phyloP scores from a whole-genome alignment of 306 rosid species.

The Medicago arabica region DNA sequence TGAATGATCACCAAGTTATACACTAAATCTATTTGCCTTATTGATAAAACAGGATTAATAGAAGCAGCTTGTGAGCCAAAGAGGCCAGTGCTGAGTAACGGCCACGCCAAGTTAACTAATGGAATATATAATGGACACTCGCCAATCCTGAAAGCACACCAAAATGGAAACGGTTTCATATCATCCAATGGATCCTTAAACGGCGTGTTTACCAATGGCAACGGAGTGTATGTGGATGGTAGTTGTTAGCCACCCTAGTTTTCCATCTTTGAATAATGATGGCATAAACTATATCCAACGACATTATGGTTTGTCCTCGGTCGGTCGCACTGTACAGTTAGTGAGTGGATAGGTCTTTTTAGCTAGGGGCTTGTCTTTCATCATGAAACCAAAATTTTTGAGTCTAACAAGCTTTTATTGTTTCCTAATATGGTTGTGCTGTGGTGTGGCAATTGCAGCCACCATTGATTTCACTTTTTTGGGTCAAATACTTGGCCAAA shows the following conservation, averaged over 20 bases:
- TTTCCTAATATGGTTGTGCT: conserved; percentile 48
- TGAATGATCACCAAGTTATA: not conserved
- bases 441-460: conserved; percentile 49
- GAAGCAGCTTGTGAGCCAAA: conserved; percentile 64
- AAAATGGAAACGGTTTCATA: conserved; percentile 56
- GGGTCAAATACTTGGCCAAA: conserved; percentile 41
- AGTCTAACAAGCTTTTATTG: conserved; percentile 63
- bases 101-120: conserved; percentile 46
- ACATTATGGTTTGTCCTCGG: conserved; percentile 56
- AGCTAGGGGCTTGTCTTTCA: conserved; percentile 54
- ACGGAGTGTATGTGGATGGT: conserved; percentile 61
- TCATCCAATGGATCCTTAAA: conserved; percentile 66
- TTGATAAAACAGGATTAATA: conserved; percentile 64
- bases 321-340: conserved; percentile 71
- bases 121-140: conserved; percentile 56
- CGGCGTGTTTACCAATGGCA: conserved; percentile 68
- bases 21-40: conserved; percentile 15
- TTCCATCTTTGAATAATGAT: conserved; percentile 31
- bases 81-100: conserved; percentile 44
- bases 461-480: conserved; percentile 40
- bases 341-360: conserved; percentile 76
- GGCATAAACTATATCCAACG: conserved; percentile 48
- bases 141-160: conserved; percentile 49
- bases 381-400: conserved; percentile 60
- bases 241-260: conserved; percentile 41